These are phyloP conservation scores for Tetradesmus lagerheimii DNA, from an alignment of 139 green algal species.

Conservation along the genomic window DNA sequence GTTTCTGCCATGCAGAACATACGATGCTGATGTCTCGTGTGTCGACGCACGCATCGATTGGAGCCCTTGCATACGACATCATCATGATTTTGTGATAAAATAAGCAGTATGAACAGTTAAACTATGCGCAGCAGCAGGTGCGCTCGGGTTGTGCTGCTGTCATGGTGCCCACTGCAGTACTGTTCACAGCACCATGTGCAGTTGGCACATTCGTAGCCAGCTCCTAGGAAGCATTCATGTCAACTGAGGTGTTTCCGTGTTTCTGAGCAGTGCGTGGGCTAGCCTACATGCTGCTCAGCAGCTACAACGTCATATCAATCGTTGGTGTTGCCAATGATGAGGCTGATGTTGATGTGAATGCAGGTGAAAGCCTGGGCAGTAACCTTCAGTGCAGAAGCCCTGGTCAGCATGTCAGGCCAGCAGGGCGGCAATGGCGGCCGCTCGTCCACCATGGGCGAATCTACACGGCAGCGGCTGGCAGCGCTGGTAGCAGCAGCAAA, in stretches of 20 bases:
- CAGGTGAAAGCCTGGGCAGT: not conserved
- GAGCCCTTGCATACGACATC: no score
- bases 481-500: slow-evolving; percentile 42
- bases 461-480: slow-evolving; percentile 46
- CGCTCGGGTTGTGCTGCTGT: not conserved
- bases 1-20: not conserved
- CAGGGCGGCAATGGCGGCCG: slow-evolving; percentile 10
- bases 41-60: no score
- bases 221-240: no score
- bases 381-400: not conserved
- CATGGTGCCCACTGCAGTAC: not conserved
- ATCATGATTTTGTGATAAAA: no score
- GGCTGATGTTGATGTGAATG: not conserved
- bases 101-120: no score
- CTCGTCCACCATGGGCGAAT: slow-evolving; percentile 53
- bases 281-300: no score
- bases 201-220: no score
- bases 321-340: not conserved
- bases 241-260: no score
- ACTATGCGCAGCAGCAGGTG: not conserved
- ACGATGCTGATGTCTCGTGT: not conserved
- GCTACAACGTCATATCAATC: no score
- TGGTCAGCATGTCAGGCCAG: not conserved
- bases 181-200: not conserved
- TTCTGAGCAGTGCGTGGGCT: no score